Conservation (phyloP, 2,329 filamentous ascomycete genomes). For the Ophiostoma piceae region DNA sequence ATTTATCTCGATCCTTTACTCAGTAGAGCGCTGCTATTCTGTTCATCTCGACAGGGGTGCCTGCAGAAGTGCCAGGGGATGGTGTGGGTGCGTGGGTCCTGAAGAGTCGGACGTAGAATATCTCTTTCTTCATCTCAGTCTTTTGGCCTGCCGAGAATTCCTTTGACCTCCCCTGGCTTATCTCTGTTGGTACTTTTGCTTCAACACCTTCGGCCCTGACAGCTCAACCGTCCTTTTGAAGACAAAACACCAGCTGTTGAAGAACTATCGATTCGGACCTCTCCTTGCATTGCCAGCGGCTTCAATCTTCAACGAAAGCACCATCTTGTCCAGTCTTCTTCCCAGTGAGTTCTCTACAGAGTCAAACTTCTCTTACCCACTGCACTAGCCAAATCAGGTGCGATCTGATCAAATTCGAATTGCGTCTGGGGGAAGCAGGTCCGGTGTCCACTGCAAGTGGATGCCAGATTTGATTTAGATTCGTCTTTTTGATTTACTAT, state of each 20-base stretch:
- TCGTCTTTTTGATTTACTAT: not conserved
- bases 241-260: not conserved
- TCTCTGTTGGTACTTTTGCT: not conserved
- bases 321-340: not conserved
- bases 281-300: not conserved
- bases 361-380: not conserved
- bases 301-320: not conserved
- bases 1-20: not conserved
- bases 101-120: conserved; percentile 11
- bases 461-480: conserved; percentile 8
- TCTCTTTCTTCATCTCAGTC: not conserved
- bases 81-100: conserved; percentile 12
- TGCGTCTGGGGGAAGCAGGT: conserved; percentile 13
- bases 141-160: not conserved
- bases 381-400: not conserved
- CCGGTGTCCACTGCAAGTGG: not conserved
- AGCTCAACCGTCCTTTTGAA: not conserved
- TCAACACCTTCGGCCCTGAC: not conserved
- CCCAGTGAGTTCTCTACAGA: not conserved
- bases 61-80: not conserved
- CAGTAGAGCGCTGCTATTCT: not conserved
- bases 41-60: conserved; percentile 6
- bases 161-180: not conserved
- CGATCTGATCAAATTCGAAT: conserved; percentile 15
- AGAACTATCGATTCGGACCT: not conserved